These are phyloP conservation scores for Cucumis melo DNA, from an alignment of 306 rosid genomes.

Conservation along the genomic window DNA sequence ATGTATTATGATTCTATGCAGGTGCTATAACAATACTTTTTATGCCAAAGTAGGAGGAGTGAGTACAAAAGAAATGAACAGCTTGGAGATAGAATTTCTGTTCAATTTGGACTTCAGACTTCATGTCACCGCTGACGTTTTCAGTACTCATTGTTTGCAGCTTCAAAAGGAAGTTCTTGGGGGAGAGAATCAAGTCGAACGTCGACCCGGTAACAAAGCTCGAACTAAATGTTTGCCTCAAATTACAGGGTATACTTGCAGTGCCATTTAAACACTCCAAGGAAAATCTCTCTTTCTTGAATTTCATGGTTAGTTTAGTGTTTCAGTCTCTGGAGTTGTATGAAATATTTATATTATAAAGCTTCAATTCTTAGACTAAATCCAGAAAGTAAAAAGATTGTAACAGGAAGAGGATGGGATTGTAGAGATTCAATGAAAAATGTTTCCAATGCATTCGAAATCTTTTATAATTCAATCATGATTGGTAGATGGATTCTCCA, in stretches of 20 bases:
- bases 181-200: neutral
- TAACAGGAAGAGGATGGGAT: neutral
- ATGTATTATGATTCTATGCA: conserved; percentile 6
- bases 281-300: neutral
- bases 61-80: conserved; percentile 51
- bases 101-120: conserved; percentile 46
- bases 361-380: neutral
- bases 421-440: neutral
- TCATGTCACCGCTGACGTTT: conserved; percentile 27
- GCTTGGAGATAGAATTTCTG: conserved; percentile 44
- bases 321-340: neutral
- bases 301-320: neutral
- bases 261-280: neutral
- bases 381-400: neutral
- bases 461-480: neutral
- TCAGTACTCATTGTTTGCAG: conserved; percentile 21
- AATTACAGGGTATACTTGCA: neutral
- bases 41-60: conserved; percentile 66
- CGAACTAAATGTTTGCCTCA: neutral
- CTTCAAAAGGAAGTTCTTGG: conserved; percentile 16
- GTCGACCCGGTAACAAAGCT: neutral
- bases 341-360: neutral
- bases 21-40: conserved; percentile 33
- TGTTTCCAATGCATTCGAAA: neutral
- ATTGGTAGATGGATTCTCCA: neutral